Conservation (phyloP, 2,329 filamentous ascomycete species). For the Colletotrichum shisoi region DNA sequence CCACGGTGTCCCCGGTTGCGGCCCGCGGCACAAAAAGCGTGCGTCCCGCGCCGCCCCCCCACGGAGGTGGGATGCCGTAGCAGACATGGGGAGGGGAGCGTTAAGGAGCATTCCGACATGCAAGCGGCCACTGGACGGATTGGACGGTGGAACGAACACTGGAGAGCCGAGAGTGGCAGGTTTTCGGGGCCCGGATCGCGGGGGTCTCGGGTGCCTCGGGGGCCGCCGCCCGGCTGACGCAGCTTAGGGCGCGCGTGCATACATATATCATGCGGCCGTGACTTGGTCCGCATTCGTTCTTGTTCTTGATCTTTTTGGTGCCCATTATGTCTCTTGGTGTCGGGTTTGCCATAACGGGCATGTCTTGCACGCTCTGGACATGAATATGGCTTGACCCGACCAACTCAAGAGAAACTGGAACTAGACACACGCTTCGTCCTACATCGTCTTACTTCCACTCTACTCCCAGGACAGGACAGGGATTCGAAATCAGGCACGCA, state of each 20-base stretch:
- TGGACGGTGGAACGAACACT: not conserved
- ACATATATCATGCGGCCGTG: not conserved
- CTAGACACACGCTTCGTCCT: no score
- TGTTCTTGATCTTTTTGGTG: not conserved
- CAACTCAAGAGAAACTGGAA: not conserved
- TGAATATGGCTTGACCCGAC: not conserved
- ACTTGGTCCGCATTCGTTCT: not conserved
- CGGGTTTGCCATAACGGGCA: not conserved
- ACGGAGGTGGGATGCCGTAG: constrained; percentile 39
- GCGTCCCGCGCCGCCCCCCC: constrained; percentile 7
- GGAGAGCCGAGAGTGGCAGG: no score
- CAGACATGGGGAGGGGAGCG: no score
- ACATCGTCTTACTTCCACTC: no score
- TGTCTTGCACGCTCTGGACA: not conserved
- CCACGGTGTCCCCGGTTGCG: not conserved
- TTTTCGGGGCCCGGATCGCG: not conserved
- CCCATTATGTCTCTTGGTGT: not conserved
- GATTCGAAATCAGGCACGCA: no score
- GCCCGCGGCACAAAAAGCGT: not conserved
- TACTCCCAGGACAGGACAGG: no score
- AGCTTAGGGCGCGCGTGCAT: not conserved
- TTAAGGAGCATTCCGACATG: constrained; percentile 21
- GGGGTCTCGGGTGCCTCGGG: constrained; percentile 30
- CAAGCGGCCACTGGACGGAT: constrained; percentile 1
- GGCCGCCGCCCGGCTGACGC: constrained; percentile 1